Evolutionary conservation across 2,329 filamentous ascomycete species (phyloP).

Genomic region (Alternaria infectoria): DNA sequence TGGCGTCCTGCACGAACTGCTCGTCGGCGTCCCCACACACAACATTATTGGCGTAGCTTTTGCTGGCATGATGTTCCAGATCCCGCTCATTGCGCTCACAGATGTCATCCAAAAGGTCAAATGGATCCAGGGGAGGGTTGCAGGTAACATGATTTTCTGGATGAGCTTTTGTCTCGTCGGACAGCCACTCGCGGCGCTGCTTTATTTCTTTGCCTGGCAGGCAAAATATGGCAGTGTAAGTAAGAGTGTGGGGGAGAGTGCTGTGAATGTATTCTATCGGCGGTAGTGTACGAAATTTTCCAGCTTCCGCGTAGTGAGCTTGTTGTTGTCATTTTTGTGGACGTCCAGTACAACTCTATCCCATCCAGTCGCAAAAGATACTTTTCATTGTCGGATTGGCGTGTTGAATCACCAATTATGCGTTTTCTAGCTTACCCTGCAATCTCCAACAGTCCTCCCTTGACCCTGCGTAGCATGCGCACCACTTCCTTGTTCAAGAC

Average conservation of each 20-base stretch:
- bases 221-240: constrained; percentile 91
- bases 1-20: constrained; percentile 86
- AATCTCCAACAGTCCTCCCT: constrained; percentile 1
- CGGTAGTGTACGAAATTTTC: constrained; percentile 11
- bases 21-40: constrained; percentile 93
- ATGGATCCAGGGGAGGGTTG: constrained; percentile 74
- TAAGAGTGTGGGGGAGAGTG: constrained; percentile 35
- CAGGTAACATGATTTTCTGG: constrained; percentile 97
- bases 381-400: neutral
- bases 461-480: constrained; percentile 10
- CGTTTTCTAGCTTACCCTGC: neutral
- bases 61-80: constrained; percentile 88
- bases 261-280: constrained; percentile 28
- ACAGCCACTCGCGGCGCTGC: constrained; percentile 86
- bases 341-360: neutral
- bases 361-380: neutral
- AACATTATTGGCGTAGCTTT: constrained; percentile 94
- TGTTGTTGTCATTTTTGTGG: neutral
- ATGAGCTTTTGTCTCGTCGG: constrained; percentile 93
- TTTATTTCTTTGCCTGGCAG: constrained; percentile 99
- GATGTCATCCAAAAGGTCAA: constrained; percentile 79
- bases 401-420: neutral
- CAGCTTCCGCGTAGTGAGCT: neutral
- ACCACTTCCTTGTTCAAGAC: constrained; percentile 35
- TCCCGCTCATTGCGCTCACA: constrained; percentile 85